phyloP scores from a whole-genome alignment of 225 moss, liverwort and hornwort genomes.

The Lunularia cruciata region DNA sequence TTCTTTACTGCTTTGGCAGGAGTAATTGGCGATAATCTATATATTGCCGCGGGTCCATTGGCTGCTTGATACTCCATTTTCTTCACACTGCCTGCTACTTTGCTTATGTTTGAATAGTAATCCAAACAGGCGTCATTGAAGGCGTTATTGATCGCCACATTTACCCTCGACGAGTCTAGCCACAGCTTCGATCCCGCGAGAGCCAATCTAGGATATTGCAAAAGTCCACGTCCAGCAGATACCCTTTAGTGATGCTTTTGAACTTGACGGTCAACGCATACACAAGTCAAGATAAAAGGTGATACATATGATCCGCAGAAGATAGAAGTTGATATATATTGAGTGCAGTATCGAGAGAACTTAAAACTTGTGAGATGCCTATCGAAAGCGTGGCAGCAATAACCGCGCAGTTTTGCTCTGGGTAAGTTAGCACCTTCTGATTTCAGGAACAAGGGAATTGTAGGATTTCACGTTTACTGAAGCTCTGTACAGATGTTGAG shows the following conservation, averaged over 20 bases:
- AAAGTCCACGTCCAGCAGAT: too few species aligned
- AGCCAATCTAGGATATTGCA: constrained; percentile 83
- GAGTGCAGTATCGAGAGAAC: too few species aligned
- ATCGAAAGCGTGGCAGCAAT: too few species aligned
- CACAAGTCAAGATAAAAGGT: too few species aligned
- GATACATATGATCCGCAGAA: too few species aligned
- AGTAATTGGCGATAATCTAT: constrained; percentile 72
- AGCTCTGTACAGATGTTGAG: constrained; percentile 63
- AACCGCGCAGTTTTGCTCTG: too few species aligned
- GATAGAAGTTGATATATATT: too few species aligned
- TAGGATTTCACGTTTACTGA: constrained; percentile 74
- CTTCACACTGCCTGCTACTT: constrained; percentile 31
- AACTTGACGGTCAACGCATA: too few species aligned
- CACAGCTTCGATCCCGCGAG: constrained; percentile 73
- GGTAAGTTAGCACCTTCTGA: constrained; percentile 52
- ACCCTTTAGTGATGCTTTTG: too few species aligned
- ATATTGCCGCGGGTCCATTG: constrained; percentile 78
- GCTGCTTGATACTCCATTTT: constrained; percentile 35
- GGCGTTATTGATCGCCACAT: constrained; percentile 86
- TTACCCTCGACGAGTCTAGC: constrained; percentile 84
- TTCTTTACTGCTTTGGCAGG: constrained; percentile 90
- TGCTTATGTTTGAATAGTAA: constrained; percentile 57
- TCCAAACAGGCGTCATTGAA: constrained; percentile 78
- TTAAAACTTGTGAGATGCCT: too few species aligned
- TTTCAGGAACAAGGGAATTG: constrained; percentile 59